Conservation (phyloP, 495 filamentous ascomycete genomes). For the Melanomma pulvis-pyrius region DNA sequence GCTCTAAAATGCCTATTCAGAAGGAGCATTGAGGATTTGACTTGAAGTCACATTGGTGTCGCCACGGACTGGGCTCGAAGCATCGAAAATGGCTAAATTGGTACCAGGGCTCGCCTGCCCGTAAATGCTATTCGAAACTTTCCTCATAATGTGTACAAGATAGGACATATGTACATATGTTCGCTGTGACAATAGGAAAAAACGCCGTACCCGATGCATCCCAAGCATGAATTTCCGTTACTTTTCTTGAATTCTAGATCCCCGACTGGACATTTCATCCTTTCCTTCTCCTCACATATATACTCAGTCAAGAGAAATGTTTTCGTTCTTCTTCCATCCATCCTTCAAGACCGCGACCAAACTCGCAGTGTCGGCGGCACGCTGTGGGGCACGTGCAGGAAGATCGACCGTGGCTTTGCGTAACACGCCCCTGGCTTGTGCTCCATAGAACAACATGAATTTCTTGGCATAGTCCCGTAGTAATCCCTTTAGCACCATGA, state of each 20-base stretch:
- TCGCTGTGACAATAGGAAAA: not conserved
- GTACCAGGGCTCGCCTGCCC: not conserved
- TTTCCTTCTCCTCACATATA: not conserved
- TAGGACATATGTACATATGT: not conserved
- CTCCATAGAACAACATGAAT: constrained; percentile 78
- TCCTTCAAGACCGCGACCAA: constrained; percentile 44
- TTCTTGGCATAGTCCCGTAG: constrained; percentile 69
- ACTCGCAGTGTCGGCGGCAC: constrained; percentile 28
- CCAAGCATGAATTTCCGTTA: not conserved
- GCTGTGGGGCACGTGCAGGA: constrained; percentile 53
- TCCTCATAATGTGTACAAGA: not conserved
- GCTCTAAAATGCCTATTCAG: no score
- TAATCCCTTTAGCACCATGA: constrained; percentile 75
- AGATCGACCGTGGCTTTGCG: constrained; percentile 68
- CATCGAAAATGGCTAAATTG: not conserved
- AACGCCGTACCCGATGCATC: not conserved
- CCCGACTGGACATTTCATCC: not conserved
- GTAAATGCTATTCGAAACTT: not conserved
- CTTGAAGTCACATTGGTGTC: no score
- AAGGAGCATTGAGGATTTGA: no score
- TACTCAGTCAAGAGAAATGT: not conserved
- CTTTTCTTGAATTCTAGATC: not conserved
- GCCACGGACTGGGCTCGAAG: no score
- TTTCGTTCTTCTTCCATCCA: constrained; percentile 16
- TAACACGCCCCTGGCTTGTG: constrained; percentile 65